Evolutionary conservation across 192 early-diverging fungal genomes (phyloP), one percentile per base, ranked within the genome.

Genomic region (Backusella morwellensis): DNA sequence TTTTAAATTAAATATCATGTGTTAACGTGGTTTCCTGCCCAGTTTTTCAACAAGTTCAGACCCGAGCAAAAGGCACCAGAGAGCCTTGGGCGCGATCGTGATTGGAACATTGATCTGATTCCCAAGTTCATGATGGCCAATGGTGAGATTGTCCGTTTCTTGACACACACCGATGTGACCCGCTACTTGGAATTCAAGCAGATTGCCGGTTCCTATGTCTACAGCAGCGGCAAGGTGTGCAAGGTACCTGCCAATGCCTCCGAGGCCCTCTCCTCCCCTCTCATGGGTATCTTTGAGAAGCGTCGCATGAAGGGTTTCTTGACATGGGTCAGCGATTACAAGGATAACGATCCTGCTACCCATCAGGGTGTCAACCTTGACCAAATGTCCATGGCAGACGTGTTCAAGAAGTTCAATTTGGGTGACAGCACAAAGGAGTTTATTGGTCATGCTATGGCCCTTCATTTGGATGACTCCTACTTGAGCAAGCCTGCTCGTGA

Each of bases 41-140:
- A 92, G 91, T 87, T 96, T 44, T 93, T 87, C 82, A 80, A 86
- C 78, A 90, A 90, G 80, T 96, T 95, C 86, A 88, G 93, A 54
- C 44, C 84, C 66, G 87, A 81, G 6, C 84, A 83, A 21, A 68
- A 78, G 26, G 79, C 88, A 35, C 86, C 92, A 3, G 78, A 77
- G 7, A 66, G 42, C 41, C 79, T 93, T 36, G 93, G 93, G 17
- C 83, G 83, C 40, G 90, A 90, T 82, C 92, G 97, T 71, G 97
- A 99, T 86, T 99, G 93, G 84, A 96, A 95, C 87, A 91, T 99
- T 68, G 98, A 99, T 84, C 84, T 98, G 80, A 97, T 99, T 74
- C 98, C 98, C 78, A 99, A 99, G 87, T 99, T 99, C 86, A 94
- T 98, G 87, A 99, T 99, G 97, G 96, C 95, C 42, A 95, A 95